phyloP scores from a whole-genome alignment of 78 protist genomes.

The Anaeramoeba flamelloides region DNA sequence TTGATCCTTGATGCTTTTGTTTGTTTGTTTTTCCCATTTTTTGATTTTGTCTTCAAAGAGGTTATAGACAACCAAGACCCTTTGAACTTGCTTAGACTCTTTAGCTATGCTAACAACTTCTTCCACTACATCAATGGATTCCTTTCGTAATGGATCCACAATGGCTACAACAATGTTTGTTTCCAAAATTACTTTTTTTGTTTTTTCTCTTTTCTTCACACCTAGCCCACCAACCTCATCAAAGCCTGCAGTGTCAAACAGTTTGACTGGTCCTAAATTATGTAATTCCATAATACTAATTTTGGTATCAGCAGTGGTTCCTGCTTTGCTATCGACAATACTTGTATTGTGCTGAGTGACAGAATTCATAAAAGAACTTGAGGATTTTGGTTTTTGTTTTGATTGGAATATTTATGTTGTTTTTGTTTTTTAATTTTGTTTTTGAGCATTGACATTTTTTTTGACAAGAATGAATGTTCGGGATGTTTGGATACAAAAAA shows the following conservation, averaged over 20 bases:
- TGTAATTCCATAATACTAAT: background rate
- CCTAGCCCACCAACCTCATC: background rate
- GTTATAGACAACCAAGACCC: background rate
- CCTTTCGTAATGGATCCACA: background rate
- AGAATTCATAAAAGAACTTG: background rate
- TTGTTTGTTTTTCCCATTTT: background rate
- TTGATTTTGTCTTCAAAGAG: background rate
- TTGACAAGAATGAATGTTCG: too few relatives aligned
- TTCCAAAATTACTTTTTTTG: background rate
- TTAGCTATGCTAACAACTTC: background rate
- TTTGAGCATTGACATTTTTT: too few relatives aligned
- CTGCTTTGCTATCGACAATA: background rate
- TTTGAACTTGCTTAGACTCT: background rate
- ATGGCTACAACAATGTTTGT: background rate
- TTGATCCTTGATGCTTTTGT: background rate
- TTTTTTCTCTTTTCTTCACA: background rate
- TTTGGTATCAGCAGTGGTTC: background rate
- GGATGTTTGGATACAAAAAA: too few relatives aligned
- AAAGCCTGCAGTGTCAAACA: background rate
- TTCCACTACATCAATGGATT: background rate
- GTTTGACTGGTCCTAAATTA: background rate
- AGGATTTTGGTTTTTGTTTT: too few relatives aligned
- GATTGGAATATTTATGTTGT: too few relatives aligned
- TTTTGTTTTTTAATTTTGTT: too few relatives aligned
- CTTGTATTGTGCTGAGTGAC: background rate